Evolutionary conservation across 2,329 filamentous ascomycete species (phyloP).

Genomic region (Diplodia corticola): DNA sequence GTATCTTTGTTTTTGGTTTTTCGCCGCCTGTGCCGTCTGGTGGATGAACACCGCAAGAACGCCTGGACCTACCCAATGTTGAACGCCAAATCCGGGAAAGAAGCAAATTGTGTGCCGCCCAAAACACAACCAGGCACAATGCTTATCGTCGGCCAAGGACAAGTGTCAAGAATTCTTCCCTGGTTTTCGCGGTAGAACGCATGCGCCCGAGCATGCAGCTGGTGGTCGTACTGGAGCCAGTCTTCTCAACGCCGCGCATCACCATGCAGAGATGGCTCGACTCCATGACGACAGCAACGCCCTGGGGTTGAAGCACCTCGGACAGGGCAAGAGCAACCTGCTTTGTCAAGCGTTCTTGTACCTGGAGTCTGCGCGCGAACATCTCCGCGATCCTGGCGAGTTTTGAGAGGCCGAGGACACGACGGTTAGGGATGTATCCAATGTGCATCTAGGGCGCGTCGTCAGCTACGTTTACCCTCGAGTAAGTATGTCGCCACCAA

Average conservation of each 20-base stretch:
- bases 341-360: constrained; percentile 94
- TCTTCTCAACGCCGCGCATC: constrained; percentile 97
- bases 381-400: constrained; percentile 94
- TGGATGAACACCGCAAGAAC: constrained; percentile 22
- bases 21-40: constrained; percentile 18
- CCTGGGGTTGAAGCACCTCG: constrained; percentile 89
- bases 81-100: neutral
- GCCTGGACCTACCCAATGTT: constrained; percentile 13
- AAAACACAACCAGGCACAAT: neutral
- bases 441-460: constrained; percentile 79
- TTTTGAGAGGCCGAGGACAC: constrained; percentile 94
- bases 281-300: constrained; percentile 97
- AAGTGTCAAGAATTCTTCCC: constrained; percentile 92
- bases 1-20: constrained; percentile 13
- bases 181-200: constrained; percentile 86
- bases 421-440: constrained; percentile 88
- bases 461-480: constrained; percentile 21
- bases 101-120: neutral
- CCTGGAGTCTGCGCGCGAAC: constrained; percentile 90
- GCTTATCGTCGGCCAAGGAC: constrained; percentile 27
- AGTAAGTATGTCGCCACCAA: constrained; percentile 40
- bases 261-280: constrained; percentile 97
- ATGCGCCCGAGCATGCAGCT: constrained; percentile 98
- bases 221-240: constrained; percentile 81
- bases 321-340: constrained; percentile 93